Conservation (phyloP, 116 monocot genomes). For the Iris pallida region DNA sequence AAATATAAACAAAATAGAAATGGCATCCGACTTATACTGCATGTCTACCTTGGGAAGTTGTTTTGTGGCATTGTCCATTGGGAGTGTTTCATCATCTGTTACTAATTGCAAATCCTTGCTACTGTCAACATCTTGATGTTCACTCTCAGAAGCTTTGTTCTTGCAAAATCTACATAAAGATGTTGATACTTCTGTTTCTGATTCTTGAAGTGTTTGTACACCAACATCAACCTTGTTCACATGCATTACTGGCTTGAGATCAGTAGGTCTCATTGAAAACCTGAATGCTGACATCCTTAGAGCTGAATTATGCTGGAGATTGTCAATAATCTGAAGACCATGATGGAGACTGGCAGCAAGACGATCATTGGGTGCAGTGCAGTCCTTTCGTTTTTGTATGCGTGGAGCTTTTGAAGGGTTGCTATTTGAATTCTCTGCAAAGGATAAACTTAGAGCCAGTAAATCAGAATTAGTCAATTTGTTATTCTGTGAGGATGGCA, state of each 20-base stretch:
- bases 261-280: slow-evolving; percentile 26
- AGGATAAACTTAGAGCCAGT: slow-evolving; percentile 16
- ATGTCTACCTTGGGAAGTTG: slow-evolving; percentile 39
- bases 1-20: too few relatives aligned
- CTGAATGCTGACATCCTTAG: slow-evolving; percentile 31
- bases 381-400: slow-evolving; percentile 8
- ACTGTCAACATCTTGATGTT: slow-evolving; percentile 5
- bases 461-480: slow-evolving; percentile 15
- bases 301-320: slow-evolving; percentile 9
- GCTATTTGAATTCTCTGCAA: slow-evolving; percentile 11
- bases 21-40: too few relatives aligned
- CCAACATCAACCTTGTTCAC: slow-evolving; percentile 36
- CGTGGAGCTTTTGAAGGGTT: slow-evolving; percentile 2
- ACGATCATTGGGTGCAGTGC: slow-evolving; percentile 19
- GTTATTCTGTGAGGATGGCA: slow-evolving; percentile 42
- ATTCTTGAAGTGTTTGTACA: slow-evolving; percentile 35
- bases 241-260: slow-evolving; percentile 19
- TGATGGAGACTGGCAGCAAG: slow-evolving; percentile 39
- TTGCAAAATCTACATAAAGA: slow-evolving; percentile 23
- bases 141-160: slow-evolving; percentile 20
- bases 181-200: slow-evolving; percentile 19
- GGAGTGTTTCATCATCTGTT: slow-evolving; percentile 20
- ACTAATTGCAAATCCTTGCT: slow-evolving; percentile 33
- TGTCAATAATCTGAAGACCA: slow-evolving; percentile 37
- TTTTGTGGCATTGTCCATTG: slow-evolving; percentile 25